Evolutionary conservation across 1,284 basidiomycete genomes (phyloP), one percentile per base, ranked within the genome.

Genomic region (Ustilago loliicola): DNA sequence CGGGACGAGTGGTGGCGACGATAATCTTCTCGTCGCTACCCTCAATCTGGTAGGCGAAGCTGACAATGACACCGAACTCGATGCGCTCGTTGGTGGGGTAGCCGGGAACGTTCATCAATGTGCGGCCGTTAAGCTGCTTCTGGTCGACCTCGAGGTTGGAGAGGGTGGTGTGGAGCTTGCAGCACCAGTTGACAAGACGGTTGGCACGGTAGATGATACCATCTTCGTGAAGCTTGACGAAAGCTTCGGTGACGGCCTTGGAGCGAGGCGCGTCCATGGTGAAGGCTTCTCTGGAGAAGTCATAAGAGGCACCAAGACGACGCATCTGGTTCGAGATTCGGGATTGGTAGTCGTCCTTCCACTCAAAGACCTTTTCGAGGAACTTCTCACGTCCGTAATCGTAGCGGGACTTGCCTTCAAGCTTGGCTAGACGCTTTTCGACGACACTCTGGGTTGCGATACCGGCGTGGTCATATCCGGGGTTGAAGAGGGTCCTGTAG

Each of bases 361-460:
- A 99, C 53, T 93, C 93, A 91, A 93, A 93, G 29, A 99, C 96
- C 78, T 92, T 95, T 77, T 93, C 91, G 68, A 99, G 86, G 88
- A 99, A 98, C 83, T 90, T 92, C 82, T 97, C 95, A 61, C 97
- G 91, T 1, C 97, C 97, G 47, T 98, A 91, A 87, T 99, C 94
- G 87, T 98, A 95, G 65, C 96, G 89, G 2, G 93, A 93, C 88
- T 93, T 89, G 17, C 94, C 94, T 60, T 92, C 90, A 1, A 90
- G 88, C 88, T 97, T 98, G 87, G 91, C 92, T 63, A 99, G 84
- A 38, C 96, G 90, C 87, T 95, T 95, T 87, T 99, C 97, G 3
- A 99, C 97, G 30, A 99, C 96, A 56, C 94, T 95, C 87, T 99
- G 97, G 0, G 97, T 99, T 0, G 96, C 96, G 77, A 99, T 99